Percentiles rank a stretch among this genome's conserved stretches.
Conservation (phyloP, 306 rosid genomes). For the Acacia melanoxylon region DNA sequence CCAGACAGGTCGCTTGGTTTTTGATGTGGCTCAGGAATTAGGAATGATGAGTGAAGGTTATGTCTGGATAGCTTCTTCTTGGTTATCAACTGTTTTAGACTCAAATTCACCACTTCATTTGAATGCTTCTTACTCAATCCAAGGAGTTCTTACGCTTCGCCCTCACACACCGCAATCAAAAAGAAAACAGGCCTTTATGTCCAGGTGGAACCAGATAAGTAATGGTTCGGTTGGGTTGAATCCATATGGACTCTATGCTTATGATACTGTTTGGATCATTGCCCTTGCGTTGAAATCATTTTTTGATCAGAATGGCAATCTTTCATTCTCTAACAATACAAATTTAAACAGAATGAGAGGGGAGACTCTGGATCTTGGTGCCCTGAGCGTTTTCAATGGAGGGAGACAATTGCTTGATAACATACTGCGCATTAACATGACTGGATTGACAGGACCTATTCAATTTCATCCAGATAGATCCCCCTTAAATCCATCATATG, state of each 20-base stretch:
- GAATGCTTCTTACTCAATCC: not conserved
- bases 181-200: not conserved
- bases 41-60: not conserved
- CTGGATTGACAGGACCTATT: conserved; percentile 3
- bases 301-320: not conserved
- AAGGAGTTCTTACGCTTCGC: not conserved
- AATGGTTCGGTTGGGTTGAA: not conserved
- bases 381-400: not conserved
- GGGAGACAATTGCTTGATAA: not conserved
- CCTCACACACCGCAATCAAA: not conserved
- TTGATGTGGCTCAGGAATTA: not conserved
- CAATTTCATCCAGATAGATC: not conserved
- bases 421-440: not conserved
- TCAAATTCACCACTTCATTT: not conserved
- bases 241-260: not conserved
- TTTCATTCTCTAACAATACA: not conserved
- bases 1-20: not conserved
- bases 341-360: not conserved
- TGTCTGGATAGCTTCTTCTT: not conserved
- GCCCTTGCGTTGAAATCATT: not conserved
- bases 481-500: conserved; percentile 1
- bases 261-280: conserved; percentile 1
- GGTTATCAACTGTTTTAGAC: not conserved
- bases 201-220: conserved; percentile 2
- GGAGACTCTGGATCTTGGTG: not conserved